These are phyloP conservation scores for Paraglomus occultum DNA, from an alignment of 192 early-diverging fungal species.

Conservation along the genomic window DNA sequence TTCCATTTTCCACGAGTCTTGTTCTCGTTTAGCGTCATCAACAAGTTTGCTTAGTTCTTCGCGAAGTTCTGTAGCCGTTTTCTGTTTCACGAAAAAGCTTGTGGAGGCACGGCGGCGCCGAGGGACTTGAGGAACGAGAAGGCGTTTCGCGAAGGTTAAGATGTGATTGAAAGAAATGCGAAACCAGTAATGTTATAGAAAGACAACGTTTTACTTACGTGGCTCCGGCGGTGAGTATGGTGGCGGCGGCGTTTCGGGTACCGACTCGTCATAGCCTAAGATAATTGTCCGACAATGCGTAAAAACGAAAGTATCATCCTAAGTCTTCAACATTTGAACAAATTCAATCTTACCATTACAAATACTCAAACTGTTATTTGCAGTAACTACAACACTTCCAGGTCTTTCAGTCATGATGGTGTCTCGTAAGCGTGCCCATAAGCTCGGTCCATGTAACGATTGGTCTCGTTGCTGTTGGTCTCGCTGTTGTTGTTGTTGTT, in stretches of 20 bases:
- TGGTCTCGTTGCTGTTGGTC: too few species aligned
- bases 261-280: background rate
- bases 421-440: too few species aligned
- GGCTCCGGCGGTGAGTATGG: background rate
- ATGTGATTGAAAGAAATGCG: too few species aligned
- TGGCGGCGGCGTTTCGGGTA: conserved; percentile 10
- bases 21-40: conserved; percentile 15
- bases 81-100: conserved; percentile 1
- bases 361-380: too few species aligned
- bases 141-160: too few species aligned
- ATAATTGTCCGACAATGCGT: too few species aligned
- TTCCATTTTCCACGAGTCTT: conserved; percentile 14
- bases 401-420: too few species aligned
- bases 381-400: too few species aligned
- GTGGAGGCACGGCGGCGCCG: background rate
- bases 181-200: background rate
- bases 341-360: too few species aligned
- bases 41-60: conserved; percentile 18
- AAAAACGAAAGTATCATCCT: too few species aligned
- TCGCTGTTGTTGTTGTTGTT: background rate
- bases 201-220: background rate
- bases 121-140: background rate
- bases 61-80: background rate
- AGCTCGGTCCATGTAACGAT: too few species aligned
- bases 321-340: too few species aligned